Evolutionary conservation across 2,329 filamentous ascomycete species (phyloP), one percentile per base, ranked within the genome.

Genomic region (Fusarium agapanthi): DNA sequence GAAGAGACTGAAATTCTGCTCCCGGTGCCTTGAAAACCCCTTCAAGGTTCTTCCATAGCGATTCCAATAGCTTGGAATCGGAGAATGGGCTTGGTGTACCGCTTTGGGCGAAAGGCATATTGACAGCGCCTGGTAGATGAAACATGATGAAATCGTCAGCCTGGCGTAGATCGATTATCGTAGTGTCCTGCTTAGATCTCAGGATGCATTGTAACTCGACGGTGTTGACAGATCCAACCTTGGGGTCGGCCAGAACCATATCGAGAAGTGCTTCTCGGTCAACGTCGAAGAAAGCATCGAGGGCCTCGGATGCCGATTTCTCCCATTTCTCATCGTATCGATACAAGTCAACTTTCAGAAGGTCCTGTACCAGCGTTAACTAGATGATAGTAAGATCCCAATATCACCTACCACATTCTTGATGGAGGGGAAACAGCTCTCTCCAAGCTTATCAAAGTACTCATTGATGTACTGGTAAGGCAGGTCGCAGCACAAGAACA

Each of bases 401-500:
- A 18, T 3, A 24, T 12, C 3, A 22, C 57, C 12, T 16, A 81
- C 82, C 70, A 87, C 82, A n/a, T 82, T 82, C 28, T 80, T 78
- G 38, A 89, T 88, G 0, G 83, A 77, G 6, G 83, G 85, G 74
- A 90, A 90, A 51, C 86, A 78, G 4, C 81, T 80, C 3, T 81
- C 71, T 5, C 82, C 84, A 16, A 90, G 80, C 72, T 89, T 89
- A 32, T 86, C 82, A 71, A 90, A 91, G 74, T 91, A 91, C 71
- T 88, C 87, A 30, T 84, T 81, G 48, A 91, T 85, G 66, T 91
- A 91, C 75, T 91, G 89, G 70, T 91, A 91, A 0, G 89, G 89
- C 32, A 91, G 71, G 63, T 91, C 89, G 64, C 89, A 90, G 79
- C 89, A 91, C 7, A 90, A 77, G 76, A 91, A 91, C 1, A 89